These are phyloP conservation scores for Rhododendron simsii DNA, from an alignment of 148 eudicot genomes.

Conservation along the genomic window DNA sequence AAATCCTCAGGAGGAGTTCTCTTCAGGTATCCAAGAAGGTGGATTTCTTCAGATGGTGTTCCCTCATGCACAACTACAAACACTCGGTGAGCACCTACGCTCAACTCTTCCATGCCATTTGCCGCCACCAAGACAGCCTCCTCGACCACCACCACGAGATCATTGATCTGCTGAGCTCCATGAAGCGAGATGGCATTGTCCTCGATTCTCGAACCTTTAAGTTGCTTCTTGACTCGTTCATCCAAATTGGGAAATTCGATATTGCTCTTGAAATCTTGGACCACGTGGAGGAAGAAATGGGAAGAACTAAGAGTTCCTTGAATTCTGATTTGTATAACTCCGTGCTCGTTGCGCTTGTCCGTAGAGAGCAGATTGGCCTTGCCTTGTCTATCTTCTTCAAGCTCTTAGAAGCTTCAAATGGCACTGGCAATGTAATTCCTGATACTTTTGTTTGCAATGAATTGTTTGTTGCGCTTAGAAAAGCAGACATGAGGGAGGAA, in stretches of 20 bases:
- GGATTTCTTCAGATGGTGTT: conserved; percentile 68
- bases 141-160: conserved; percentile 35
- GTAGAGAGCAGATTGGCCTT: conserved; percentile 39
- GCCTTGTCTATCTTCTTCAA: conserved; percentile 56
- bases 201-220: conserved; percentile 56
- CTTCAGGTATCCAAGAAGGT: conserved; percentile 53
- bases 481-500: conserved; percentile 52
- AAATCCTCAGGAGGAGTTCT: conserved; percentile 44
- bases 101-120: conserved; percentile 47
- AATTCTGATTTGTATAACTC: conserved; percentile 49
- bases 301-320: conserved; percentile 24
- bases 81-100: conserved; percentile 61
- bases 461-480: conserved; percentile 74
- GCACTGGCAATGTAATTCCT: conserved; percentile 16
- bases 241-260: conserved; percentile 54
- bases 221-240: conserved; percentile 60
- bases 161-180: conserved; percentile 33
- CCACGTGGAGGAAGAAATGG: conserved; percentile 41
- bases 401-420: conserved; percentile 33
- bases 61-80: conserved; percentile 43
- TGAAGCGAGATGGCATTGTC: conserved; percentile 53
- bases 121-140: conserved; percentile 11
- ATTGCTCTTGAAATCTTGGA: conserved; percentile 63
- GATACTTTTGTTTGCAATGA: conserved; percentile 69
- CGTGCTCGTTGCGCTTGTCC: conserved; percentile 53